Conservation (phyloP, 441 rosid genomes). For the Populus hybrid region DNA sequence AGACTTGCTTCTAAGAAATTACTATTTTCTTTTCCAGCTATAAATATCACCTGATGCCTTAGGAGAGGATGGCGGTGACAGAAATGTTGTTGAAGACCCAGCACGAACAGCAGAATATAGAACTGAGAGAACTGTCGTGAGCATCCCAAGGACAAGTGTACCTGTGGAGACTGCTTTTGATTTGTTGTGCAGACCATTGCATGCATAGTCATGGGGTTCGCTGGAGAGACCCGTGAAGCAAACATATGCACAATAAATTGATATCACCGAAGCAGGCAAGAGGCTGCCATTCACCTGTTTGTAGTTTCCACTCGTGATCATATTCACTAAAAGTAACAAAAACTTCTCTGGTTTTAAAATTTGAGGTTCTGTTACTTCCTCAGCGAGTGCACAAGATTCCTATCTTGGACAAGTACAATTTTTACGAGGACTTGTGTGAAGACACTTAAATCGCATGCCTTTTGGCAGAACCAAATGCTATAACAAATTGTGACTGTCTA, state of each 20-base stretch:
- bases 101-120: slow-evolving; percentile 92
- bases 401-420: neutral
- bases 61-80: slow-evolving; percentile 93
- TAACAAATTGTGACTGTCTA: neutral
- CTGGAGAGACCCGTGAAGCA: slow-evolving; percentile 97
- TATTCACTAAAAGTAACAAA: too few species aligned
- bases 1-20: neutral
- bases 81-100: slow-evolving; percentile 87
- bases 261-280: slow-evolving; percentile 94
- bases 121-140: slow-evolving; percentile 87
- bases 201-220: slow-evolving; percentile 80
- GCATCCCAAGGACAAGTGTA: slow-evolving; percentile 88
- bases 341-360: neutral
- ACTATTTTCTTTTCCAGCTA: neutral
- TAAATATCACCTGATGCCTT: slow-evolving; percentile 51
- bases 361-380: neutral
- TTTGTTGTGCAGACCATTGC: slow-evolving; percentile 86
- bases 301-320: slow-evolving; percentile 13
- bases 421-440: neutral
- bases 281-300: slow-evolving; percentile 92
- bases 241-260: slow-evolving; percentile 89
- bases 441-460: neutral
- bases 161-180: slow-evolving; percentile 73
- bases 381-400: neutral
- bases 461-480: neutral